Conservation (phyloP, 2,329 filamentous ascomycete species). For the Madurella mycetomatis region DNA sequence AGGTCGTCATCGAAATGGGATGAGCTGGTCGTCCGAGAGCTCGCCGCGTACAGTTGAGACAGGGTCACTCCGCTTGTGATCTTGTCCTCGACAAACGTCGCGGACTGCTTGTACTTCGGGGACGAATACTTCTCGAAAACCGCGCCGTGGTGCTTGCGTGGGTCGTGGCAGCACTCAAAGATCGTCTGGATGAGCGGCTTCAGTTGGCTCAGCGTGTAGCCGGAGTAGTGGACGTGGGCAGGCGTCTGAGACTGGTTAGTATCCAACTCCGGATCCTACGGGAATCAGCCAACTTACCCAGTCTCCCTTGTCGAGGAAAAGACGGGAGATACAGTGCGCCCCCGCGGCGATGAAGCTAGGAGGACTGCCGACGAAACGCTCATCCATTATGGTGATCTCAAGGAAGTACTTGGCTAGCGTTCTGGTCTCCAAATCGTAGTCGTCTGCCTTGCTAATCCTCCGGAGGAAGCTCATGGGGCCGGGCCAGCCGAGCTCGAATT, state of each 20-base stretch:
- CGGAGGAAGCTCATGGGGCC: conserved; percentile 98
- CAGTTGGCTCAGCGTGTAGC: conserved; percentile 84
- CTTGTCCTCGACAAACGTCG: conserved; percentile 72
- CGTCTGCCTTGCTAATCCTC: conserved; percentile 95
- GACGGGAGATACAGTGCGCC: conserved; percentile 83
- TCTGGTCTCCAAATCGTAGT: conserved; percentile 92
- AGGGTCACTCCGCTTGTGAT: conserved; percentile 58
- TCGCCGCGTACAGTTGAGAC: conserved; percentile 31
- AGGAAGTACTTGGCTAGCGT: conserved; percentile 97
- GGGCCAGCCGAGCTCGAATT: conserved; percentile 96
- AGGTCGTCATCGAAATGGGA: conserved; percentile 4
- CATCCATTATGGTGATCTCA: conserved; percentile 95
- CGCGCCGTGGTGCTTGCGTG: conserved; percentile 74
- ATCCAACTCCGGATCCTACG: conserved; percentile 2
- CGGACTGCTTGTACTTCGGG: conserved; percentile 80
- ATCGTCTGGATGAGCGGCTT: conserved; percentile 72
- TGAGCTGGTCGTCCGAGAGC: background rate
- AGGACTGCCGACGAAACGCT: conserved; percentile 87
- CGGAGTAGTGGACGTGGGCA: conserved; percentile 86
- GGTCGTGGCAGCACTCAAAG: conserved; percentile 80
- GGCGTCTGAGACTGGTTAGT: conserved; percentile 57
- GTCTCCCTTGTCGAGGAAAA: conserved; percentile 84
- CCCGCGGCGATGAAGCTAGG: conserved; percentile 89
- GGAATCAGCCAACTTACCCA: conserved; percentile 63
- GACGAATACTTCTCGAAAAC: conserved; percentile 92